phyloP scores from a whole-genome alignment of 495 filamentous ascomycete genomes.

The Clavariopsis aquatica region DNA sequence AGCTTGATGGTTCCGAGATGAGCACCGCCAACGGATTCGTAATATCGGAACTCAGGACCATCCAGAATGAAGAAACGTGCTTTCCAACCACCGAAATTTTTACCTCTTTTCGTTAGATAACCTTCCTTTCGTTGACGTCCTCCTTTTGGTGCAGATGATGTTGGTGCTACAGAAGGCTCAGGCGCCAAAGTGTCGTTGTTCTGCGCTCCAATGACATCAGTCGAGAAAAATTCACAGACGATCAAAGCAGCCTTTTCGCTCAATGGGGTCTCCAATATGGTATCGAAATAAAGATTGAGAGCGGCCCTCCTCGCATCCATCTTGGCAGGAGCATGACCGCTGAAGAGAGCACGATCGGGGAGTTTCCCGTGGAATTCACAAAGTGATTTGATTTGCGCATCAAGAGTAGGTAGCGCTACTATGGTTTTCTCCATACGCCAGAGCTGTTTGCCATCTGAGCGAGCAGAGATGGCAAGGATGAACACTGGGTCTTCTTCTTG shows the following conservation, averaged over 20 bases:
- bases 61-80: slow-evolving; percentile 91
- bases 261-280: slow-evolving; percentile 76
- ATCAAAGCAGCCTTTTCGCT: slow-evolving; percentile 76
- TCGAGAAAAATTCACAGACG: slow-evolving; percentile 85
- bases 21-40: slow-evolving; percentile 81
- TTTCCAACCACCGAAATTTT: slow-evolving; percentile 99
- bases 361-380: slow-evolving; percentile 67
- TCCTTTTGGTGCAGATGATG: slow-evolving; percentile 49
- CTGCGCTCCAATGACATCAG: slow-evolving; percentile 76
- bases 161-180: slow-evolving; percentile 52
- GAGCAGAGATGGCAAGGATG: slow-evolving; percentile 79
- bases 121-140: slow-evolving; percentile 77
- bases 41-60: slow-evolving; percentile 86
- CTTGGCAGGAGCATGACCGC: slow-evolving; percentile 89
- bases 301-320: slow-evolving; percentile 83
- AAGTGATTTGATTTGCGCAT: slow-evolving; percentile 73
- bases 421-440: slow-evolving; percentile 95
- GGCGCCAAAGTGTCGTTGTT: slow-evolving; percentile 51
- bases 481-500: slow-evolving; percentile 90
- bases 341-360: slow-evolving; percentile 84
- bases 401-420: slow-evolving; percentile 74
- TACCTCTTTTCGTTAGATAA: slow-evolving; percentile 93
- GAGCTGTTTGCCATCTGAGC: slow-evolving; percentile 75
- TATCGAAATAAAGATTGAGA: slow-evolving; percentile 81
- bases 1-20: slow-evolving; percentile 94